phyloP scores from a whole-genome alignment of 768 basidiomycete genomes.

The Xerocomellus intermedius region DNA sequence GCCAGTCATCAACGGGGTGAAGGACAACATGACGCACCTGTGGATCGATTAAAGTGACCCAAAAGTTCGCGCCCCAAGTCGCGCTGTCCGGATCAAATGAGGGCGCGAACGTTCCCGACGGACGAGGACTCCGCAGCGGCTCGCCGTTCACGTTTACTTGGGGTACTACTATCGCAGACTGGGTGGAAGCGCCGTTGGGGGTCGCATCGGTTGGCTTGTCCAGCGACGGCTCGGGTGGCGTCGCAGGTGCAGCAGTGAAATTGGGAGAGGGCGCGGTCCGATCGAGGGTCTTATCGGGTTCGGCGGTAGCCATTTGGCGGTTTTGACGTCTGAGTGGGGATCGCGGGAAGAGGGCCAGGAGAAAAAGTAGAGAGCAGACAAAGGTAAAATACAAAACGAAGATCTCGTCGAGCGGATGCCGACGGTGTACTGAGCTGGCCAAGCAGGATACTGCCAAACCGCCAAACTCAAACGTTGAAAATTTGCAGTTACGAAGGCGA shows the following conservation, averaged over 20 bases:
- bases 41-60: slow-evolving; percentile 92
- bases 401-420: slow-evolving; percentile 5
- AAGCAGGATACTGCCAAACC: slow-evolving; percentile 10
- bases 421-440: slow-evolving; percentile 12
- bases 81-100: slow-evolving; percentile 38
- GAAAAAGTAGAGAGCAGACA: background rate
- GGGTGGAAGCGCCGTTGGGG: slow-evolving; percentile 11
- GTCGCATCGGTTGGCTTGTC: slow-evolving; percentile 8
- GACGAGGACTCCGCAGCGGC: slow-evolving; percentile 32
- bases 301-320: slow-evolving; percentile 24
- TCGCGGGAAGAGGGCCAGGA: slow-evolving; percentile 8
- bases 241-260: background rate
- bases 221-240: slow-evolving; percentile 6
- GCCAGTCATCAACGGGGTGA: slow-evolving; percentile 5
- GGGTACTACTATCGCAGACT: slow-evolving; percentile 25
- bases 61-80: slow-evolving; percentile 88
- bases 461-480: slow-evolving; percentile 24
- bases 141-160: slow-evolving; percentile 38
- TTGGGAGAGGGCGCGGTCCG: slow-evolving; percentile 10
- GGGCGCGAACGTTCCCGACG: slow-evolving; percentile 22
- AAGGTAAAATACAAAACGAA: slow-evolving; percentile 24
- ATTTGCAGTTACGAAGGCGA: slow-evolving; percentile 23
- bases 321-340: slow-evolving; percentile 5
- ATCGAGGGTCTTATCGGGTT: slow-evolving; percentile 28
- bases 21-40: slow-evolving; percentile 51